Evolutionary conservation across 1,284 basidiomycete species (phyloP), one percentile per base, ranked within the genome.

Genomic region (Ustilago bromivora): DNA sequence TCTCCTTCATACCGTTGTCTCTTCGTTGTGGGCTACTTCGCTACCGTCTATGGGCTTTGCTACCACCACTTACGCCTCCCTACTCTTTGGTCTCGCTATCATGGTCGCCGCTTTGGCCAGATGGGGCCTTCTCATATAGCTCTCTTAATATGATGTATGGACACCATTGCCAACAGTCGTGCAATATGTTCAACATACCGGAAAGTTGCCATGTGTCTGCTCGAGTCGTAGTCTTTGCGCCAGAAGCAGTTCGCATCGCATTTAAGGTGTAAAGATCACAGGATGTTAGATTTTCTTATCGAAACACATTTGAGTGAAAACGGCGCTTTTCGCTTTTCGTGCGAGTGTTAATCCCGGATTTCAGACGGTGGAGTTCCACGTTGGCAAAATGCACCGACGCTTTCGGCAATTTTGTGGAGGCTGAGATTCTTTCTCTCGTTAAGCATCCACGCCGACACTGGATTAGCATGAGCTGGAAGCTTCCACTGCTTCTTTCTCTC

Each of bases 61-160:
- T 4, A 78, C 66, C 0, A 77, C 81, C 8, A 84, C 80, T 7
- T 84, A 84, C 43, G 71, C 71, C 1, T 78, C 78, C 28, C 58
- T 84, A 56, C 63, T 84, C 17, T 76, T 82, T 32, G 83, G 82
- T 17, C 65, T 84, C 5, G 76, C 70, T 9, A 78, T 84, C 34
- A 62, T 82, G 53, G 68, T 78, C 1, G 79, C 69, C 4, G 82
- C 72, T 13, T 56, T 82, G 36, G 83, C 79, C 31, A 55, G 79
- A 35, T 84, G 83, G 83, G 78, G 82, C 2, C 66, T 80, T 52
- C 51, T 83, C 8, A 77, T 81, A 2, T 80, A 59, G 31, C 19
- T 54, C 19, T 15, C 13, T 17, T 17, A 41, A 41, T 17, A 41
- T 0, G 40, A 38, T 38, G 1, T 3, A 2, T 38, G 40, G 40